Conservation (phyloP, 177 flowering plant species). For the Vitis hybrid region DNA sequence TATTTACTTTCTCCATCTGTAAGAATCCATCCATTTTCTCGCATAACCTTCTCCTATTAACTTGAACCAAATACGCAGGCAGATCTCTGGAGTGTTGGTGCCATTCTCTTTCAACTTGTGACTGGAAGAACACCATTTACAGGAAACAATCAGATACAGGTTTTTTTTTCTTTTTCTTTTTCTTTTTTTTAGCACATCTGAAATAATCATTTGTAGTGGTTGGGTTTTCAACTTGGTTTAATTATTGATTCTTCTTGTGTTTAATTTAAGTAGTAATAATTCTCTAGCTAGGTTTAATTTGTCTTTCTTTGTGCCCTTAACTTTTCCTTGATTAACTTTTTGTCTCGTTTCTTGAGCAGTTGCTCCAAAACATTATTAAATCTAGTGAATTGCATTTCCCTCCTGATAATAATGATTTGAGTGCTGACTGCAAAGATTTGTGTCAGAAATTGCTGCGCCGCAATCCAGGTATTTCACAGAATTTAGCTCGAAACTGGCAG, state of each 20-base stretch:
- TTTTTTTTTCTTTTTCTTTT: constrained; percentile 21
- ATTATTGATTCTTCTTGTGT: neutral
- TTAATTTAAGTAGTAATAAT: neutral
- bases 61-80: constrained; percentile 65
- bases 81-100: constrained; percentile 99
- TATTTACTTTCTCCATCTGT: constrained; percentile 9
- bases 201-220: constrained; percentile 5
- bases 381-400: constrained; percentile 84
- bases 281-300: neutral
- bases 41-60: constrained; percentile 14
- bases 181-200: neutral
- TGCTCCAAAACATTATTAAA: constrained; percentile 88
- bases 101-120: constrained; percentile 91
- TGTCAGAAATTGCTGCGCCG: constrained; percentile 91
- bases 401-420: constrained; percentile 53
- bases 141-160: constrained; percentile 92
- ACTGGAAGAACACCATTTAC: constrained; percentile 91
- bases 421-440: constrained; percentile 76
- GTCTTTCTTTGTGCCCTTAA: neutral
- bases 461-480: constrained; percentile 70
- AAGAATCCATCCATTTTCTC: neutral
- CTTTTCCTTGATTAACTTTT: neutral
- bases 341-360: constrained; percentile 44
- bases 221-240: neutral
- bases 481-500: neutral